Conservation (phyloP, 805 yeast genomes). For the Saccharomycopsis vini region DNA sequence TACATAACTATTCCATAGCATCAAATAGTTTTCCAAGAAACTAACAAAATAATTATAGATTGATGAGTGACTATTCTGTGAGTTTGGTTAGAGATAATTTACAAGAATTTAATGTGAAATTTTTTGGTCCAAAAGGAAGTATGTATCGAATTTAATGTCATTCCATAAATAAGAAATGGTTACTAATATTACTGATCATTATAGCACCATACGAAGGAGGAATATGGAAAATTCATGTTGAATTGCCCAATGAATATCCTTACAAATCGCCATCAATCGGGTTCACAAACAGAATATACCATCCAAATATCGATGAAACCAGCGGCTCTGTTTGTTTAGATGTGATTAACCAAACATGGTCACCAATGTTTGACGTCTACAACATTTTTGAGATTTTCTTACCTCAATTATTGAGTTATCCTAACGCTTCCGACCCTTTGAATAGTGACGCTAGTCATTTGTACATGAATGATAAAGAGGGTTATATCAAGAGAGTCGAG, state of each 20-base stretch:
- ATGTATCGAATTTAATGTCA: slow-evolving; percentile 19
- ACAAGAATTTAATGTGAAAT: slow-evolving; percentile 80
- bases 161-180: neutral
- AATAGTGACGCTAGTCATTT: slow-evolving; percentile 84
- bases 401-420: slow-evolving; percentile 86
- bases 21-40: no score
- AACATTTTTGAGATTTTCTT: slow-evolving; percentile 88
- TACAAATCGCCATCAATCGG: slow-evolving; percentile 95
- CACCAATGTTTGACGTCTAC: slow-evolving; percentile 89
- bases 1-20: neutral
- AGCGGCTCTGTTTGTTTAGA: slow-evolving; percentile 91
- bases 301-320: slow-evolving; percentile 89
- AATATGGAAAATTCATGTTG: slow-evolving; percentile 83
- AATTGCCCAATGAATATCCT: slow-evolving; percentile 91
- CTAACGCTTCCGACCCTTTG: slow-evolving; percentile 90
- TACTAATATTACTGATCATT: neutral
- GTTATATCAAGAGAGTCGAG: slow-evolving; percentile 62
- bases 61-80: slow-evolving; percentile 92
- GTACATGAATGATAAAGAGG: slow-evolving; percentile 55
- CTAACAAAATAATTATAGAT: slow-evolving; percentile 26
- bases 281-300: slow-evolving; percentile 82
- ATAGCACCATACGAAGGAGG: slow-evolving; percentile 82
- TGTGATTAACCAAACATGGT: slow-evolving; percentile 96
- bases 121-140: slow-evolving; percentile 74
- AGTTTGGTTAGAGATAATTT: slow-evolving; percentile 69